Percentiles rank a stretch among this genome's conserved stretches.
Evolutionary conservation across 1,284 basidiomycete genomes (phyloP).

Genomic region (Fomitopsis palustris): DNA sequence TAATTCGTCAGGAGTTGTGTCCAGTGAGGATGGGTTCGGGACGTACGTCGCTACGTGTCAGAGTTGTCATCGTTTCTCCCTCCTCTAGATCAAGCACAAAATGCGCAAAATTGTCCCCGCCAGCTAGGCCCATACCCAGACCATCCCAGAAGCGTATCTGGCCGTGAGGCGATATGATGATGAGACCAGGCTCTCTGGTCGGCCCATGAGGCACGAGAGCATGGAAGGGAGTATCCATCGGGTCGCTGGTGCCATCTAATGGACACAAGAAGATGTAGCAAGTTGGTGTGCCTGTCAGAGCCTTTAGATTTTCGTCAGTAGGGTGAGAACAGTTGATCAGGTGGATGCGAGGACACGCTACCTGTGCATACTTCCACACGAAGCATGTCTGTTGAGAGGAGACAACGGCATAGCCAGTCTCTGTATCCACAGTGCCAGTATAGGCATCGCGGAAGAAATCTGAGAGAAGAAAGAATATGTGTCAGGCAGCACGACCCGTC

Average conservation of each 20-base stretch:
- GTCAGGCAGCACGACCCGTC: neutral
- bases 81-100: slow-evolving; percentile 48
- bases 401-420: slow-evolving; percentile 71
- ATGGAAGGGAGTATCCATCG: slow-evolving; percentile 55
- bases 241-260: slow-evolving; percentile 31
- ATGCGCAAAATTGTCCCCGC: slow-evolving; percentile 65
- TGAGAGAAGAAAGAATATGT: slow-evolving; percentile 22
- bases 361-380: slow-evolving; percentile 78
- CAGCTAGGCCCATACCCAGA: slow-evolving; percentile 75
- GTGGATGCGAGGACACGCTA: slow-evolving; percentile 16
- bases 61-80: slow-evolving; percentile 60
- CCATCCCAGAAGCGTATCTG: slow-evolving; percentile 77
- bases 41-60: slow-evolving; percentile 63
- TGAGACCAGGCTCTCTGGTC: slow-evolving; percentile 74
- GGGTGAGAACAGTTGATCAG: neutral
- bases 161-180: slow-evolving; percentile 63
- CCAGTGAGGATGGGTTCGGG: neutral
- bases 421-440: slow-evolving; percentile 64
- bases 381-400: slow-evolving; percentile 72
- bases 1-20: neutral
- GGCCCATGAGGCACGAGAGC: slow-evolving; percentile 65
- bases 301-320: slow-evolving; percentile 32
- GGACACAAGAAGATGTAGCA: slow-evolving; percentile 82
- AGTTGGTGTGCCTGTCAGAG: slow-evolving; percentile 62
- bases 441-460: slow-evolving; percentile 69